Base-by-base conservation (phyloP, 768 basidiomycete genomes). In the Boletellus sp. region DNA sequence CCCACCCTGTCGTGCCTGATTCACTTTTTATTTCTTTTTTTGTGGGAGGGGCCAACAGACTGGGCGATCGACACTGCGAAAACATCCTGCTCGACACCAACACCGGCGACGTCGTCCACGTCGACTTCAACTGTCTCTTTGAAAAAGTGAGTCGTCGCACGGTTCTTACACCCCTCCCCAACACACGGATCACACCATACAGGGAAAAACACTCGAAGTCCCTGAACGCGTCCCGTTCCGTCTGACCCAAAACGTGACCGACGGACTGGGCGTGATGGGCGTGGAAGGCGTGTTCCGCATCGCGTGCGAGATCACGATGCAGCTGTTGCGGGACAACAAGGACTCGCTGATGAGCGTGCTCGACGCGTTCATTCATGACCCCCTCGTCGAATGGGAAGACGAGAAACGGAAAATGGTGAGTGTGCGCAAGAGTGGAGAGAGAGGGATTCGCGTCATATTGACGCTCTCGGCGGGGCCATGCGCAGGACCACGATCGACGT, bases 51-150 rank as follows among this genome's bases (percentile, higher is more conserved):
- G 7, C 0, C 28, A 28, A 28, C 16, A 95, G 94, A n/a, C 76
- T 99, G n/a, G 96, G 96, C 12, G 96, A 99, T 68, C 79, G 96
- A 35, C 96, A 99, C 64, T 84, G 87, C 59, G 95, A 98, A 70
- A 99, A 99, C 63, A 97, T 98, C 42, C 75, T 99, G 13, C 80
- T 98, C 39, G 96, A 99, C 61, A 77, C 72, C 5, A 86, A 84
- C 56, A 87, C 84, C 0, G 96, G 96, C 2, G 94, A 95, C 61
- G 80, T 89, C 8, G 86, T 98, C 1, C 96, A 99, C 58, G 94
- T 98, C 49, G 96, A 98, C 67, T 94, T 99, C 60, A 97, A 97
- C 64, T 96, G 94, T 71, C 76, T 98, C 15, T 99, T 99, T 57
- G 96, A 98, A 57, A 95, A 91, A 80, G 93, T 89, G 31, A 16